A percentile compares a stretch with the other conserved stretches of the same genome.
phyloP scores from a whole-genome alignment of 768 basidiomycete genomes.

The Kwoniella shandongensis region DNA sequence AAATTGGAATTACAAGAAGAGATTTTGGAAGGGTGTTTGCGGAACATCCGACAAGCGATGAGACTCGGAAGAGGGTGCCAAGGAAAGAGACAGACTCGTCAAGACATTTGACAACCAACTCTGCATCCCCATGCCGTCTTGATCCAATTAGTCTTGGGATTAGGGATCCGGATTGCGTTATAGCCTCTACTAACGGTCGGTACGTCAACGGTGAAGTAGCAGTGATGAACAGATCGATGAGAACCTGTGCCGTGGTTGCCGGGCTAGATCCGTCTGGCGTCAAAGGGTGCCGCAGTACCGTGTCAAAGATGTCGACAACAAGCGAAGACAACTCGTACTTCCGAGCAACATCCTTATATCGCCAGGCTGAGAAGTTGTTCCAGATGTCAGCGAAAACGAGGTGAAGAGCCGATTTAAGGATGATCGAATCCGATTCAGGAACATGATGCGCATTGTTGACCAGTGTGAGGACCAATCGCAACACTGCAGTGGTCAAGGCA shows the following conservation, averaged over 20 bases:
- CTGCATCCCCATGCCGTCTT: slow-evolving; percentile 29
- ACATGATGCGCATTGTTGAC: slow-evolving; percentile 74
- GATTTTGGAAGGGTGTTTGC: slow-evolving; percentile 28
- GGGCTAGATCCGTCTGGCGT: slow-evolving; percentile 11
- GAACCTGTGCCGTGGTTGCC: slow-evolving; percentile 37
- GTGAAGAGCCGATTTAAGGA: slow-evolving; percentile 61
- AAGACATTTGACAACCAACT: slow-evolving; percentile 22
- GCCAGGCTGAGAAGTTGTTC: slow-evolving; percentile 82
- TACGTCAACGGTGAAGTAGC: slow-evolving; percentile 77
- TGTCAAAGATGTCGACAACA: slow-evolving; percentile 66
- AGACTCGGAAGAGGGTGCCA: slow-evolving; percentile 31
- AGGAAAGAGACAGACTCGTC: slow-evolving; percentile 29
- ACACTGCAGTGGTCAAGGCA: slow-evolving; percentile 62
- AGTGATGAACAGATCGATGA: slow-evolving; percentile 70
- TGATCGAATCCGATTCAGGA: slow-evolving; percentile 66
- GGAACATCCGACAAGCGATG: slow-evolving; percentile 11
- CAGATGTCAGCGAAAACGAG: slow-evolving; percentile 87
- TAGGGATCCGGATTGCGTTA: slow-evolving; percentile 65
- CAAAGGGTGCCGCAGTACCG: slow-evolving; percentile 58
- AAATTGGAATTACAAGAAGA: slow-evolving; percentile 20
- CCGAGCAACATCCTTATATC: slow-evolving; percentile 75
- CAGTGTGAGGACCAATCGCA: slow-evolving; percentile 63
- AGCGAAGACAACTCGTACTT: slow-evolving; percentile 77
- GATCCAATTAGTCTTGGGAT: slow-evolving; percentile 59
- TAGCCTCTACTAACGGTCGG: slow-evolving; percentile 70